These are phyloP conservation scores for Rhododendron molle DNA, from an alignment of 148 eudicot genomes.

Conservation along the genomic window DNA sequence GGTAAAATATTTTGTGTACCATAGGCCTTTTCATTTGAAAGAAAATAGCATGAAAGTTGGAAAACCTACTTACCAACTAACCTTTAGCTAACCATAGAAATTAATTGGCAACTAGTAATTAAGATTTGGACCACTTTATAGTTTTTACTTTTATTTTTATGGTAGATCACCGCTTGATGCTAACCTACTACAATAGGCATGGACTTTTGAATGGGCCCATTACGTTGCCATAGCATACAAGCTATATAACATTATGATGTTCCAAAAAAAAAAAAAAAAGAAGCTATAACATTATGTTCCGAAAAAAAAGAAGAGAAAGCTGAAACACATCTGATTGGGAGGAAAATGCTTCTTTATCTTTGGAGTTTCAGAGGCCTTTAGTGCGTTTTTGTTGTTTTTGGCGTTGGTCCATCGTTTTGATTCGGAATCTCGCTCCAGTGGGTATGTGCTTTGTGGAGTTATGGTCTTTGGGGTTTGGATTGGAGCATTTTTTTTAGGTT, in stretches of 20 bases:
- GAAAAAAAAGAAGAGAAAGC: too few relatives aligned
- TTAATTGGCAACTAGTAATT: background rate
- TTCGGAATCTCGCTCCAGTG: too few relatives aligned
- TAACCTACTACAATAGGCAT: background rate
- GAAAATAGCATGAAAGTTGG: background rate
- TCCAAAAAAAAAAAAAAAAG: too few relatives aligned
- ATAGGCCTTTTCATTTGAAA: background rate
- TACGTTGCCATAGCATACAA: background rate
- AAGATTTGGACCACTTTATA: background rate
- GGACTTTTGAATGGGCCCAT: background rate
- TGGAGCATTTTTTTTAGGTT: too few relatives aligned
- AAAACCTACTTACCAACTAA: constrained; percentile 2
- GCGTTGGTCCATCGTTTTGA: too few relatives aligned
- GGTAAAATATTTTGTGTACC: background rate
- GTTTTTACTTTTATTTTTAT: background rate
- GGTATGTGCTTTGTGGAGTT: too few relatives aligned
- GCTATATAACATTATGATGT: background rate
- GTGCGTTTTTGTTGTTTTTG: too few relatives aligned
- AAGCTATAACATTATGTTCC: too few relatives aligned
- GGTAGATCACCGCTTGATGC: background rate
- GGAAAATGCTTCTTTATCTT: too few relatives aligned
- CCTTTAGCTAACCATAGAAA: background rate
- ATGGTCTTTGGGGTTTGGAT: too few relatives aligned
- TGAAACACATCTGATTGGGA: too few relatives aligned
- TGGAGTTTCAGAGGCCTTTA: too few relatives aligned